Conservation (phyloP, 768 basidiomycete genomes). For the Gelatoporia subvermispora region DNA sequence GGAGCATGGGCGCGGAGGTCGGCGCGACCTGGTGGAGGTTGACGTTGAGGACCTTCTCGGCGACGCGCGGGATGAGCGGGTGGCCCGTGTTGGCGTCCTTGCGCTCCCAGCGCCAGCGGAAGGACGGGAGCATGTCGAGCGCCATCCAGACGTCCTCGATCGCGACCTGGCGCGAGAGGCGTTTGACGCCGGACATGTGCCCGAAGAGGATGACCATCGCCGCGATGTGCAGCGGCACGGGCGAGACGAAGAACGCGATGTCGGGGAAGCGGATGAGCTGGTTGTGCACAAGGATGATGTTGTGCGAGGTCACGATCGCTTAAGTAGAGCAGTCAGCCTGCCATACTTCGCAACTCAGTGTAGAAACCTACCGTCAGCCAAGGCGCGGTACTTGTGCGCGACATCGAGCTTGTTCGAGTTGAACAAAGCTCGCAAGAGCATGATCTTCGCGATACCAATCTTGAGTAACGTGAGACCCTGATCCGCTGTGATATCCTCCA, state of each 20-base stretch:
- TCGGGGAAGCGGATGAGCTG: slow-evolving; percentile 82
- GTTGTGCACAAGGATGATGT: slow-evolving; percentile 80
- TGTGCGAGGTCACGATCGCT: slow-evolving; percentile 86
- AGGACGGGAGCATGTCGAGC: slow-evolving; percentile 81
- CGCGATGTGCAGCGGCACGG: slow-evolving; percentile 83
- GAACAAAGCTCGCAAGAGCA: slow-evolving; percentile 75
- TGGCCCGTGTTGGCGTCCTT: slow-evolving; percentile 77
- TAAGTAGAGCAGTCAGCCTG: slow-evolving; percentile 2
- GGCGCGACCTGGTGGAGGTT: slow-evolving; percentile 58
- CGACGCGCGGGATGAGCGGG: slow-evolving; percentile 79
- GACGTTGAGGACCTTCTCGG: slow-evolving; percentile 73
- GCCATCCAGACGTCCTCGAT: slow-evolving; percentile 84
- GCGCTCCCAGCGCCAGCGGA: slow-evolving; percentile 91
- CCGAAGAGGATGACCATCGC: slow-evolving; percentile 91
- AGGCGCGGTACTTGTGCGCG: slow-evolving; percentile 58
- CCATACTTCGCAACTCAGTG: neutral
- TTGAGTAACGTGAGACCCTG: slow-evolving; percentile 81
- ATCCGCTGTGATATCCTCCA: slow-evolving; percentile 73
- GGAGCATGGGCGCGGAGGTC: slow-evolving; percentile 30
- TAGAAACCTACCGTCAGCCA: slow-evolving; percentile 67
- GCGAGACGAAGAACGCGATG: slow-evolving; percentile 84
- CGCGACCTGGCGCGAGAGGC: slow-evolving; percentile 57
- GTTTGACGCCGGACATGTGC: slow-evolving; percentile 74
- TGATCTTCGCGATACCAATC: slow-evolving; percentile 74
- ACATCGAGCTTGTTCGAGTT: slow-evolving; percentile 70